Conservation (phyloP, 2,329 filamentous ascomycete species). For the Juglanconis sp. region DNA sequence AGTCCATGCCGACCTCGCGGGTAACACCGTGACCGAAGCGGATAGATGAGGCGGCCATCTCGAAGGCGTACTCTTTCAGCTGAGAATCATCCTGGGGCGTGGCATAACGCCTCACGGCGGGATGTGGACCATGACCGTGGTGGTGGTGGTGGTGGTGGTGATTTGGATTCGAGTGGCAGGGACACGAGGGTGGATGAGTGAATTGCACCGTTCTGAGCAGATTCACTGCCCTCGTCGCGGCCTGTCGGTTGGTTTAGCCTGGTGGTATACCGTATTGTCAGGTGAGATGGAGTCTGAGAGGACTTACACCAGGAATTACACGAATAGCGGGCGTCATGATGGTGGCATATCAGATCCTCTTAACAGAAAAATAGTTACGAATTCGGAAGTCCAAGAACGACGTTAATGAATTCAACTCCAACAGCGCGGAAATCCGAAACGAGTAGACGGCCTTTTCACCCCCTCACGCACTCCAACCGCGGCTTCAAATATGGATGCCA, state of each 20-base stretch:
- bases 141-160: conserved; percentile 68
- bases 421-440: not conserved
- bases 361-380: no score
- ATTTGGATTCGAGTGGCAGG: conserved; percentile 86
- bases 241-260: conserved; percentile 32
- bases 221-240: conserved; percentile 62
- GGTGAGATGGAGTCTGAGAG: not conserved
- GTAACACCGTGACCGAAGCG: conserved; percentile 91
- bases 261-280: not conserved
- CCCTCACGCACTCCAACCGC: not conserved
- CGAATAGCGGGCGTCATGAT: conserved; percentile 32
- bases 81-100: conserved; percentile 69
- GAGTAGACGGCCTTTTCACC: not conserved
- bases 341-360: not conserved
- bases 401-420: not conserved
- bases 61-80: conserved; percentile 95
- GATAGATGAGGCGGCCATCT: conserved; percentile 95
- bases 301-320: conserved; percentile 34
- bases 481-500: not conserved
- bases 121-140: conserved; percentile 40
- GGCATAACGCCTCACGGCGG: conserved; percentile 53
- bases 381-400: not conserved
- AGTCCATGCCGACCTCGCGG: conserved; percentile 96
- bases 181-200: conserved; percentile 81
- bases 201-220: conserved; percentile 88